Evolutionary conservation across 345 rosid species (phyloP).

Genomic region (Lepidium africanum): DNA sequence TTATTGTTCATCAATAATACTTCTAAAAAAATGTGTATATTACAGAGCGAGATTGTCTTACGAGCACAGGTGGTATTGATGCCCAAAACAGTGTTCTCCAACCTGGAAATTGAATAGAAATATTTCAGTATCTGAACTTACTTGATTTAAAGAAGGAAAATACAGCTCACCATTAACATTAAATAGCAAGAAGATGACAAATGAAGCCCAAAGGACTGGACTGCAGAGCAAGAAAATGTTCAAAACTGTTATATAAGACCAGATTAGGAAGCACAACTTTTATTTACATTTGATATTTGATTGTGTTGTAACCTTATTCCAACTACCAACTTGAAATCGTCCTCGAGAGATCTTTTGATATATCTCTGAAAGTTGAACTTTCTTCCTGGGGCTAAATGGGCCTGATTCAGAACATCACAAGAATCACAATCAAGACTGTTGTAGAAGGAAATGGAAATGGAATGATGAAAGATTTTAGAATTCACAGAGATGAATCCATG

Average conservation of each 20-base stretch:
- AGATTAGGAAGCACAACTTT: neutral
- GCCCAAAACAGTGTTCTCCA: constrained; percentile 88
- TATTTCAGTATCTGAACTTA: neutral
- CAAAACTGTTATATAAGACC: neutral
- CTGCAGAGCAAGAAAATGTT: constrained; percentile 30
- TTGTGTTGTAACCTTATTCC: constrained; percentile 66
- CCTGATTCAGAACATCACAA: constrained; percentile 30
- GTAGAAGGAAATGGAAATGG: neutral
- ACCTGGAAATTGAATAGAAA: constrained; percentile 33
- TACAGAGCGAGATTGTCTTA: constrained; percentile 40
- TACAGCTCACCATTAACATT: constrained; percentile 60
- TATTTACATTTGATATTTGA: neutral
- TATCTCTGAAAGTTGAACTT: constrained; percentile 84
- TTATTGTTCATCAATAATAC: neutral
- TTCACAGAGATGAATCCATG: constrained; percentile 86
- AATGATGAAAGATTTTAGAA: neutral
- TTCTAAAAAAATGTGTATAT: neutral
- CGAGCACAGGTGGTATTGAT: constrained; percentile 69
- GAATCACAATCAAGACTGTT: neutral
- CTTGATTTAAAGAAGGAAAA: neutral
- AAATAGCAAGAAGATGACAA: constrained; percentile 77
- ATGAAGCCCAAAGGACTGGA: constrained; percentile 82
- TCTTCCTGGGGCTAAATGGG: constrained; percentile 91
- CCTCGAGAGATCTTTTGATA: constrained; percentile 83
- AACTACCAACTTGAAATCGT: constrained; percentile 73